phyloP scores from a whole-genome alignment of 805 yeast species.

The Ogataea trehalophila region DNA sequence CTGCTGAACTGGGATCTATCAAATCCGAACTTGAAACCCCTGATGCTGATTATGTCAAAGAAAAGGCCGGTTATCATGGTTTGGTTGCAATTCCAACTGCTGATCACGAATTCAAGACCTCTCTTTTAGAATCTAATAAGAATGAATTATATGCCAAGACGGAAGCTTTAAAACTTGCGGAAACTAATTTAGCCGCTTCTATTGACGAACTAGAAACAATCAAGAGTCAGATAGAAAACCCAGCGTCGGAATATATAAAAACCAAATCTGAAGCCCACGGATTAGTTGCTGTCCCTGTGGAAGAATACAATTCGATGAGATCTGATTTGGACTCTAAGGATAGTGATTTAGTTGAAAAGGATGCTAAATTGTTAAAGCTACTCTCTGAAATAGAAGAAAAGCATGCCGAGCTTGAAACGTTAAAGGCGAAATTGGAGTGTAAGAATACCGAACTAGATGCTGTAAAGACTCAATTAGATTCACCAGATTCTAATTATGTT shows the following conservation, averaged over 20 bases:
- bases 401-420: background rate
- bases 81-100: constrained; percentile 2
- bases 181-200: background rate
- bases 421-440: constrained; percentile 1
- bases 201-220: constrained; percentile 1
- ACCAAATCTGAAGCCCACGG: constrained; percentile 12
- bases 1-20: background rate
- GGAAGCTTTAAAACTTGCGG: background rate
- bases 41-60: constrained; percentile 1
- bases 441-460: constrained; percentile 6
- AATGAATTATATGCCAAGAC: background rate
- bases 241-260: constrained; percentile 18
- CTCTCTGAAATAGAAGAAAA: background rate
- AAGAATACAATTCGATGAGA: constrained; percentile 9
- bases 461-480: constrained; percentile 10
- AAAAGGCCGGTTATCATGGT: constrained; percentile 2
- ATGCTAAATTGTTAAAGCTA: background rate
- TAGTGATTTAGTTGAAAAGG: background rate
- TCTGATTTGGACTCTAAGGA: background rate
- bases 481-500: constrained; percentile 30
- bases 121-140: background rate
- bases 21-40: background rate
- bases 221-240: constrained; percentile 9
- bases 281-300: constrained; percentile 16
- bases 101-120: constrained; percentile 1